Base-by-base conservation (phyloP, 2,329 filamentous ascomycete species). In the Colletotrichum shisoi region DNA sequence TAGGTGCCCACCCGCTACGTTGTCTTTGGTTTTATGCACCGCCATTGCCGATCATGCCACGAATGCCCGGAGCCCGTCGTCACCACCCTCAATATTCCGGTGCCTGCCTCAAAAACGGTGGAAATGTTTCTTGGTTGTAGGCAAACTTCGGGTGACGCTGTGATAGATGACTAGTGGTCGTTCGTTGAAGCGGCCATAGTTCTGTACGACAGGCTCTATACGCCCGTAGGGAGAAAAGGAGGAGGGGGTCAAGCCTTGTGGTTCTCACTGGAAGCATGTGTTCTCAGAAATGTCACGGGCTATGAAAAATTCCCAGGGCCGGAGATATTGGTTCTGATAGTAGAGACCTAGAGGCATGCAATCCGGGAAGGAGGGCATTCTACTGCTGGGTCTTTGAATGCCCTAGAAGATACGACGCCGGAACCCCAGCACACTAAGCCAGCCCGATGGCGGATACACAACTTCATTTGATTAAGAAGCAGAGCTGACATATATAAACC, bases 1-100 rank as follows among this genome's bases (percentile, higher is more conserved):
- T 85, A 81, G 76, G 82, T 81, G 45, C 31, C 56, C 31, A 58
- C 59, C 53, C 21, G 19, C 39, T 63, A n/a, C 53, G 34, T 37
- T 54, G 27, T 46, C 11, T 31, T 31, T 34, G 6, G 39, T 48
- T 31, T 42, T 24, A 7, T 40, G 37, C 37, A 31, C 11, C 3
- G 4, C 21, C n/a, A 48, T 48, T 19, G 7, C 31, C 46, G 31
- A 49, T 34, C 6, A 34, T 19, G n/a, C 40, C 9, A 4, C 53
- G 21, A 63, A 31, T 13, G 21, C 53, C 34, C 37, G 17, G 15
- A 21, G 54, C 13, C 19, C 4, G 3, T 11, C 11, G 5, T 39
- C 7, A n/a, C n/a, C 27, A 6, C n/a, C 27, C 15, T 24, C n/a
- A 24, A 13, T 13, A 17, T n/a, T 4, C 11, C 51, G 51, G 21